A percentile compares a stretch with the other conserved stretches of the same genome.
Evolutionary conservation across 805 yeast species (phyloP).

Genomic region (Starmera quercuum): DNA sequence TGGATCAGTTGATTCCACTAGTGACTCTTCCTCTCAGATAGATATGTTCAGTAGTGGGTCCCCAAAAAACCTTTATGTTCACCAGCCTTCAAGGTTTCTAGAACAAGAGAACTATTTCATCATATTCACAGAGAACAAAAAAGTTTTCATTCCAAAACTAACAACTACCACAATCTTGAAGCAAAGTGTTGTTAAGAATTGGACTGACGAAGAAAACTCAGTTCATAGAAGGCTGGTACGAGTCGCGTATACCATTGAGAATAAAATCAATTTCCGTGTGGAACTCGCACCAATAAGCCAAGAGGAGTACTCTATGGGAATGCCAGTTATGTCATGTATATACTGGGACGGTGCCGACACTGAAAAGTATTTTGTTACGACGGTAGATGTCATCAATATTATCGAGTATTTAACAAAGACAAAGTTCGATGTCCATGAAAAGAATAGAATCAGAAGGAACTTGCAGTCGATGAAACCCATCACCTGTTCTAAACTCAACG

Average conservation of each 20-base stretch:
- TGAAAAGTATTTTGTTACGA: slow-evolving; percentile 46
- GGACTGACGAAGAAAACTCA: slow-evolving; percentile 38
- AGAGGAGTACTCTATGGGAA: slow-evolving; percentile 28
- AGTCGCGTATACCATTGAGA: slow-evolving; percentile 19
- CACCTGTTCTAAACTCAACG: slow-evolving; percentile 45
- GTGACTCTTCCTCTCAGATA: no score
- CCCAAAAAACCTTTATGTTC: no score
- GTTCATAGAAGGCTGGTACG: slow-evolving; percentile 40
- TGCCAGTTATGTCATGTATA: slow-evolving; percentile 50
- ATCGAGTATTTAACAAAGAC: slow-evolving; percentile 48
- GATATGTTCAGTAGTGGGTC: no score
- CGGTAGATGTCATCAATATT: slow-evolving; percentile 54
- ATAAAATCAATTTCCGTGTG: slow-evolving; percentile 20
- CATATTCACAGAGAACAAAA: background rate
- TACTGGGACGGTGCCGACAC: slow-evolving; percentile 47
- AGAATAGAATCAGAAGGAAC: slow-evolving; percentile 61
- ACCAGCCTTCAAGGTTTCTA: background rate
- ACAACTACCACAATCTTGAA: background rate
- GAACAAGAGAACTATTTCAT: background rate
- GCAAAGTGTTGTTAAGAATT: slow-evolving; percentile 28
- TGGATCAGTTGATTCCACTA: no score
- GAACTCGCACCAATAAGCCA: slow-evolving; percentile 29
- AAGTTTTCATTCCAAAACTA: background rate
- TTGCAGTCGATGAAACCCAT: slow-evolving; percentile 55
- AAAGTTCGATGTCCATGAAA: slow-evolving; percentile 58